phyloP scores from a whole-genome alignment of 805 yeast genomes.

The Saturnispora kantuleensis region DNA sequence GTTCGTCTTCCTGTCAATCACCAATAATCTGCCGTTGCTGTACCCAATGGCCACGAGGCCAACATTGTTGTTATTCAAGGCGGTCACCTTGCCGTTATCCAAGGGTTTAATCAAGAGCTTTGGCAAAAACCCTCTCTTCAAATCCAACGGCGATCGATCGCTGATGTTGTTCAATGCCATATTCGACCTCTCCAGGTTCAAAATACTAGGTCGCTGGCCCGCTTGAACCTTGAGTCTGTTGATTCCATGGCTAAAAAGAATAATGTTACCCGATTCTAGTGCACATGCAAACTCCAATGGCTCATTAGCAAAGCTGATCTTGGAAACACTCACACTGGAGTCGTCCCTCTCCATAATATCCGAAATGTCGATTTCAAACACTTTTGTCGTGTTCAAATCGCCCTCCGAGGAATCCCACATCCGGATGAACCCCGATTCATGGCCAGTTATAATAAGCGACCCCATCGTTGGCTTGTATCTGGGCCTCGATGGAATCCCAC shows the following conservation, averaged over 20 bases:
- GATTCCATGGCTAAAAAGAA: constrained; percentile 37
- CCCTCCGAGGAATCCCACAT: constrained; percentile 77
- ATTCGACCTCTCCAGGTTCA: constrained; percentile 6
- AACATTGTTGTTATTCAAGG: constrained; percentile 57
- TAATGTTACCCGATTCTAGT: constrained; percentile 59
- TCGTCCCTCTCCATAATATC: constrained; percentile 36
- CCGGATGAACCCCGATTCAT: constrained; percentile 73
- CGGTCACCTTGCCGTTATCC: constrained; percentile 41
- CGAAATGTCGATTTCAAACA: constrained; percentile 50
- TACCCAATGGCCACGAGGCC: constrained; percentile 83
- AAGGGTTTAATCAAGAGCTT: constrained; percentile 33
- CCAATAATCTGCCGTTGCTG: constrained; percentile 59
- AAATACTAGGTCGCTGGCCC: background rate
- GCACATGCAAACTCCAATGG: constrained; percentile 69
- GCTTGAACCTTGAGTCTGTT: background rate
- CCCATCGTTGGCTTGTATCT: constrained; percentile 41
- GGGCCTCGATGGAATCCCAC: constrained; percentile 64
- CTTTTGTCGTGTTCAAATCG: constrained; percentile 51
- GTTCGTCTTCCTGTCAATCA: constrained; percentile 69
- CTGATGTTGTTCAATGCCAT: constrained; percentile 35
- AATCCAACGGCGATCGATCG: constrained; percentile 39
- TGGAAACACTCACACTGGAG: constrained; percentile 36
- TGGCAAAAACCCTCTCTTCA: constrained; percentile 58
- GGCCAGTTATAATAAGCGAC: constrained; percentile 71
- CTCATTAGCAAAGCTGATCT: constrained; percentile 68